These are phyloP conservation scores for Phlegmacium glaucopus DNA, from an alignment of 768 basidiomycete genomes.

Conservation along the genomic window DNA sequence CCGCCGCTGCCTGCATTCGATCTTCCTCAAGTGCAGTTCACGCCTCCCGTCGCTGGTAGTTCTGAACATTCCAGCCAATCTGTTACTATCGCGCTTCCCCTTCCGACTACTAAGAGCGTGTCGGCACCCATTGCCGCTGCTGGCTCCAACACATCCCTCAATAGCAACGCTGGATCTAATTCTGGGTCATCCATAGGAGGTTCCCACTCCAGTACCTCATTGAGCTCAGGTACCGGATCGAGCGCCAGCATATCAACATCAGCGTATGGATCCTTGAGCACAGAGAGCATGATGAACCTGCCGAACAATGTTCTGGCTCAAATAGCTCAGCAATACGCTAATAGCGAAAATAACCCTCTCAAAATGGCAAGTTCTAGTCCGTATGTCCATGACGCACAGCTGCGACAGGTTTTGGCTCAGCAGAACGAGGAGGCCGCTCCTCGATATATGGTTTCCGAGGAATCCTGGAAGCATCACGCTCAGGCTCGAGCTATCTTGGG, in stretches of 20 bases:
- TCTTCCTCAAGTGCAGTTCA: conserved; percentile 45
- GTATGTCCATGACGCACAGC: conserved; percentile 40
- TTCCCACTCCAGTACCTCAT: conserved; percentile 48
- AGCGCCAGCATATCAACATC: conserved; percentile 51
- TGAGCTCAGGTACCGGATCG: conserved; percentile 51
- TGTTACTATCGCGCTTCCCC: conserved; percentile 47
- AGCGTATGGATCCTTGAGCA: conserved; percentile 40
- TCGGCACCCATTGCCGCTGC: conserved; percentile 64
- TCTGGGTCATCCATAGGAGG: conserved; percentile 49
- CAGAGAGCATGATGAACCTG: conserved; percentile 52
- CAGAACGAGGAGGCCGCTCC: conserved; percentile 37
- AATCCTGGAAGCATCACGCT: conserved; percentile 82
- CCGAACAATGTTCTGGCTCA: conserved; percentile 44
- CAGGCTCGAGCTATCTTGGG: conserved; percentile 82
- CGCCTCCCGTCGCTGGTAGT: conserved; percentile 22
- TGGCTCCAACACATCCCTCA: conserved; percentile 33
- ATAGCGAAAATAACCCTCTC: conserved; percentile 27
- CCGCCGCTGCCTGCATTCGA: conserved; percentile 42
- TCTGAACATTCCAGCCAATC: conserved; percentile 34
- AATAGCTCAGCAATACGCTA: conserved; percentile 46
- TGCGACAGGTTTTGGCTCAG: conserved; percentile 26
- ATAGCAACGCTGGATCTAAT: conserved; percentile 34
- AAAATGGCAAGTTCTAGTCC: conserved; percentile 31
- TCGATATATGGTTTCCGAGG: conserved; percentile 62
- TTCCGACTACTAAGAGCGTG: conserved; percentile 57